Conservation (phyloP, 495 filamentous ascomycete species). For the Neurospora tetraspora region DNA sequence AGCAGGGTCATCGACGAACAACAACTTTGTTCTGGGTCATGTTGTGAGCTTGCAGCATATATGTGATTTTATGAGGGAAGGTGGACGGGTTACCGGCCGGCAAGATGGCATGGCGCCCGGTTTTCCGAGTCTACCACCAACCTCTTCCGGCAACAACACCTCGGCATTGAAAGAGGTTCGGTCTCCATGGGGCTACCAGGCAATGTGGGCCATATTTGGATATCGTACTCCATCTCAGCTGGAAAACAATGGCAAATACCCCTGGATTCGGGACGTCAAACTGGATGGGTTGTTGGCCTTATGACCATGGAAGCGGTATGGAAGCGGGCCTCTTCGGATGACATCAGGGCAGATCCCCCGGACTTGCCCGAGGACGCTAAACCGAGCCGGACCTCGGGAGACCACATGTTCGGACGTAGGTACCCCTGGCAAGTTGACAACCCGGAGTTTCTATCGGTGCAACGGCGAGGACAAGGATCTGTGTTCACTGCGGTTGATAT, state of each 20-base stretch:
- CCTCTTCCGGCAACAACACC: not conserved
- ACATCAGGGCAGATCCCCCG: slow-evolving; percentile 7
- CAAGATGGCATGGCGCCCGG: not conserved
- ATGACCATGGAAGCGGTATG: not conserved
- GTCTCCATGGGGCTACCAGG: not conserved
- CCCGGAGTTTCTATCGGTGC: not conserved
- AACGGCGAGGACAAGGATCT: not conserved
- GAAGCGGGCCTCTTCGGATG: slow-evolving; percentile 4
- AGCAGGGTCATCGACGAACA: slow-evolving; percentile 7
- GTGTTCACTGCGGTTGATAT: not conserved
- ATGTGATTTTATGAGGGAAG: not conserved
- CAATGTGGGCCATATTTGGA: not conserved
- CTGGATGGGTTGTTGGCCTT: not conserved
- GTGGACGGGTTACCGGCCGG: not conserved
- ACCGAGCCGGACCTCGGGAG: slow-evolving; percentile 21
- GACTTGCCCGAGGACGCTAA: slow-evolving; percentile 12
- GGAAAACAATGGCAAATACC: not conserved
- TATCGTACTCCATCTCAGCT: not conserved
- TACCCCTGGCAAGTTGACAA: not conserved
- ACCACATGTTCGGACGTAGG: slow-evolving; percentile 9
- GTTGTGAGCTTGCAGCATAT: not conserved
- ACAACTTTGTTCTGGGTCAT: not conserved
- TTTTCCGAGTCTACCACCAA: not conserved
- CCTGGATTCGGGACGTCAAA: not conserved
- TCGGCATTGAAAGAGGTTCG: not conserved